Evolutionary conservation across 2,329 filamentous ascomycete genomes (phyloP), one percentile per base, ranked within the genome.

Genomic region (Alternaria conjuncta): DNA sequence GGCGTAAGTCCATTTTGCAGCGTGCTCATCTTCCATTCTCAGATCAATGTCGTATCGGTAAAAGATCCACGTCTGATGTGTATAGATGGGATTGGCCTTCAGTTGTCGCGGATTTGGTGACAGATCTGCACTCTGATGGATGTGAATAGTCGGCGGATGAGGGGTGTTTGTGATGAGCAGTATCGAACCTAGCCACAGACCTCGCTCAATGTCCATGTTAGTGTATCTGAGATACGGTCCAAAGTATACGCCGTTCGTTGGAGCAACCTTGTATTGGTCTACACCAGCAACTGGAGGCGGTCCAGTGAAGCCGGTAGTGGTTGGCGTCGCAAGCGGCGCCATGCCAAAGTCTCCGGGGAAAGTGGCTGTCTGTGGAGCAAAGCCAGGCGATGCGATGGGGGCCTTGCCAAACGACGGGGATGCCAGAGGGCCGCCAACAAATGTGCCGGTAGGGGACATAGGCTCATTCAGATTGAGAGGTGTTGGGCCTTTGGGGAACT

Each of bases 171-270:
- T 97, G 25, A 98, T 90, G 41, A 99, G 88, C 78, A 99, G 85
- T 72, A 99, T 97, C 49, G 94, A 97, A 18, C 96, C 96, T 18
- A 95, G 84, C 96, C 96, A 99, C 11, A 93, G 77, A 1, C 96
- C 94, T 67, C 90, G 90, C 76, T 98, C 94, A 50, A 98, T 81
- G 70, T 99, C 93, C 94, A 99, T 98, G 74, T 99, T 99, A 28
- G 92, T 92, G 77, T 99, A 99, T 73, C 96, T 88, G 51, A 99
- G 84, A 77, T 98, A 98, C 0, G 96, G 96, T 0, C 96, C 96
- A 81, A 99, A 99, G 82, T 99, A 99, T 2, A 99, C 96, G 5
- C 94, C 94, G 71, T 99, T 99, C 0, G 94, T 97, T 1, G 96
- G 94, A 60, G 91, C 89, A 44, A 97, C 89, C 78, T 96, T 96